Percentiles rank a stretch among this genome's conserved stretches.
phyloP scores from a whole-genome alignment of 2,329 filamentous ascomycete species.

The Stromatinia cepivora region DNA sequence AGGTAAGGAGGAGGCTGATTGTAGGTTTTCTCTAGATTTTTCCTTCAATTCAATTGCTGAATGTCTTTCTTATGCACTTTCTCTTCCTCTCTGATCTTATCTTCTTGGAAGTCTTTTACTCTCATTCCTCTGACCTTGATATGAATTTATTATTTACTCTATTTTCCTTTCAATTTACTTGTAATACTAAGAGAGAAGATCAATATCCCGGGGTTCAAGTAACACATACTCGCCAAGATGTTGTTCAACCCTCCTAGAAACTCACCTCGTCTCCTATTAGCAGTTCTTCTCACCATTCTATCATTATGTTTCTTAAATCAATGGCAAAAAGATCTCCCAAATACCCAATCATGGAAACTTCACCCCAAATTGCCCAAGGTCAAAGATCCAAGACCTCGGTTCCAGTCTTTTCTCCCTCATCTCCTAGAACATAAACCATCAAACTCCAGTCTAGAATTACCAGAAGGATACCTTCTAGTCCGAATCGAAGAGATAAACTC shows the following conservation, averaged over 20 bases:
- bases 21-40: neutral
- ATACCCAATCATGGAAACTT: constrained; percentile 19
- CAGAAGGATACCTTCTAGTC: neutral
- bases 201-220: neutral
- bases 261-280: constrained; percentile 1
- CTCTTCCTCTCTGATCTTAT: neutral
- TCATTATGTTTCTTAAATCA: constrained; percentile 14
- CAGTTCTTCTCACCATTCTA: neutral
- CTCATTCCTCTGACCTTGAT: neutral
- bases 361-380: neutral
- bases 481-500: constrained; percentile 19
- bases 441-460: neutral
- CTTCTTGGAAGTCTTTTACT: neutral
- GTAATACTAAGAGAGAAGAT: neutral
- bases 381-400: constrained; percentile 4
- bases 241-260: constrained; percentile 12
- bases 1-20: neutral
- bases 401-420: constrained; percentile 8
- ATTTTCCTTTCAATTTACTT: neutral
- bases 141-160: neutral
- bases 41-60: neutral
- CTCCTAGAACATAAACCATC: neutral
- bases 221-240: neutral
- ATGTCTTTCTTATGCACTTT: neutral
- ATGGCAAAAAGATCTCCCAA: constrained; percentile 14